A percentile compares a stretch with the other conserved stretches of the same genome.
phyloP scores from a whole-genome alignment of 495 filamentous ascomycete species.

The Filosporella fistucella region DNA sequence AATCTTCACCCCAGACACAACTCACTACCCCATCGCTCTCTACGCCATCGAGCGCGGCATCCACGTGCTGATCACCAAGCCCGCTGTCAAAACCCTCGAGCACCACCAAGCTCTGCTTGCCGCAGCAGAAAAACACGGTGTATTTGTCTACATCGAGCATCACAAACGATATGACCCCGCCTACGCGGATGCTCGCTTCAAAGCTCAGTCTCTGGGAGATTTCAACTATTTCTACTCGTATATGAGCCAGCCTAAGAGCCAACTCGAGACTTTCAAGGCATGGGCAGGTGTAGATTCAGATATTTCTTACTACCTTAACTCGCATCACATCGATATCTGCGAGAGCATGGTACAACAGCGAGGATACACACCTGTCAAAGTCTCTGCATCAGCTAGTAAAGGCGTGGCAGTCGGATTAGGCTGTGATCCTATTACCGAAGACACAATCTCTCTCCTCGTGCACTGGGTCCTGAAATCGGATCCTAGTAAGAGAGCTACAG shows the following conservation, averaged over 20 bases:
- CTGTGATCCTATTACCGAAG: conserved; percentile 76
- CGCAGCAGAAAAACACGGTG: conserved; percentile 66
- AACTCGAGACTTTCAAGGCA: conserved; percentile 93
- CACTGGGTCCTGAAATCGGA: conserved; percentile 76
- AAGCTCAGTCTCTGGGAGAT: conserved; percentile 71
- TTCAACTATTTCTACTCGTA: conserved; percentile 99
- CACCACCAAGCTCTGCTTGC: conserved; percentile 74
- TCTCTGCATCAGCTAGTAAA: conserved; percentile 70
- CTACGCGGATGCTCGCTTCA: conserved; percentile 79
- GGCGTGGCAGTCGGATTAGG: conserved; percentile 62
- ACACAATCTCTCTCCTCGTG: conserved; percentile 87
- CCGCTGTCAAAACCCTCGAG: conserved; percentile 77
- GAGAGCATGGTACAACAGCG: conserved; percentile 75
- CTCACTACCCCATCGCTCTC: conserved; percentile 90
- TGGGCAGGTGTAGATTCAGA: conserved; percentile 91
- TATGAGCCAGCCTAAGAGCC: conserved; percentile 91
- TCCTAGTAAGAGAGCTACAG: conserved; percentile 66
- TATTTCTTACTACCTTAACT: conserved; percentile 93
- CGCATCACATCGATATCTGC: conserved; percentile 86
- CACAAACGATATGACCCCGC: conserved; percentile 95
- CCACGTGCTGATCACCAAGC: conserved; percentile 93
- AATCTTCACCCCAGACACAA: conserved; percentile 94
- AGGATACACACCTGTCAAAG: conserved; percentile 71
- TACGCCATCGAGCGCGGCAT: conserved; percentile 84
- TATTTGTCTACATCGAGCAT: conserved; percentile 93